Evolutionary conservation across 495 filamentous ascomycete genomes (phyloP).

Genomic region (Clavariopsis aquatica): DNA sequence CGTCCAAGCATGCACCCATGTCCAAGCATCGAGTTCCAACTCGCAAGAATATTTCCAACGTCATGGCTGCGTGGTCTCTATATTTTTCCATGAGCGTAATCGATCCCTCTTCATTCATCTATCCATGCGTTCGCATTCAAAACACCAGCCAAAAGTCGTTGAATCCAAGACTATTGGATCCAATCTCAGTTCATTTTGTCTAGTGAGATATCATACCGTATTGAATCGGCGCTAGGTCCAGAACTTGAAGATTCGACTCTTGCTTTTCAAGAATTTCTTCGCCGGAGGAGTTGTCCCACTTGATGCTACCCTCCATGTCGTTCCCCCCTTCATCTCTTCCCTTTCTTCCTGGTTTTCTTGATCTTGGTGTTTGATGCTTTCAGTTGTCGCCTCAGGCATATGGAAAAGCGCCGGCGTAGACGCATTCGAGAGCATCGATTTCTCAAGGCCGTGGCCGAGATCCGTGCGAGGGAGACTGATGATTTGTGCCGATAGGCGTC

Average conservation of each 20-base stretch:
- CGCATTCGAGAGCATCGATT: slow-evolving; percentile 1
- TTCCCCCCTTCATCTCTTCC: neutral
- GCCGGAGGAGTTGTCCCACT: neutral
- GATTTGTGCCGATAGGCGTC: slow-evolving; percentile 29
- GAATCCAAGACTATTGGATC: neutral
- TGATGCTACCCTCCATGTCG: neutral
- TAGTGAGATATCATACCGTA: neutral
- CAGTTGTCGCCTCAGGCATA: neutral
- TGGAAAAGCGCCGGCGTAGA: slow-evolving; percentile 18
- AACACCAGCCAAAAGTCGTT: neutral
- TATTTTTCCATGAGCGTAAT: neutral
- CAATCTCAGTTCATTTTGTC: slow-evolving; percentile 8
- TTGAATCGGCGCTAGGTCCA: slow-evolving; percentile 16
- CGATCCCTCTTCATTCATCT: neutral
- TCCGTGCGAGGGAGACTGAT: slow-evolving; percentile 27
- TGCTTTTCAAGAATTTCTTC: slow-evolving; percentile 31
- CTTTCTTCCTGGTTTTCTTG: slow-evolving; percentile 5
- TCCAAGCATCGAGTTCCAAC: neutral
- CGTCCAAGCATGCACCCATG: slow-evolving; percentile 4
- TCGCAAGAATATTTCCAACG: neutral
- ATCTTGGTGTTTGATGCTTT: neutral
- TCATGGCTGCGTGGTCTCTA: neutral
- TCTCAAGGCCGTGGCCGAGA: neutral
- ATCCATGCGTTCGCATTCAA: neutral
- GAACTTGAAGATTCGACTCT: slow-evolving; percentile 36